Evolutionary conservation across 192 early-diverging fungal genomes (phyloP).

Genomic region (Podila clonocystis): DNA sequence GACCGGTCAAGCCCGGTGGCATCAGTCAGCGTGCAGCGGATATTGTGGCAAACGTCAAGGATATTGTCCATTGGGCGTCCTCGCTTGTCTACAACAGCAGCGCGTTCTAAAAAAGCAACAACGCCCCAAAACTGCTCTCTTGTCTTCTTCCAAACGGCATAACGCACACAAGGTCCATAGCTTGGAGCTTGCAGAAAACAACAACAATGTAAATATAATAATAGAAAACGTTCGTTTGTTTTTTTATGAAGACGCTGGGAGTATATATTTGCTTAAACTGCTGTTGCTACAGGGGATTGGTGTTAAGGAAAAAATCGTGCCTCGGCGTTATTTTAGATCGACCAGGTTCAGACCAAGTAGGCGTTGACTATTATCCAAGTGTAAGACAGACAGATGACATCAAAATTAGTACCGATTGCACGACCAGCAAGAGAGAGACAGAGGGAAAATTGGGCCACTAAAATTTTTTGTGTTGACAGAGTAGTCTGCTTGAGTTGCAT

Average conservation of each 20-base stretch:
- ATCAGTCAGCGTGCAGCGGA: conserved; percentile 42
- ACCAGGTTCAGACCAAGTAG: background rate
- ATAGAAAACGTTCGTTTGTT: background rate
- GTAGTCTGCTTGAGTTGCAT: background rate
- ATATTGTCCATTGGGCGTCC: conserved; percentile 56
- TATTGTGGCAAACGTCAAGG: conserved; percentile 45
- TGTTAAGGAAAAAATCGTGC: background rate
- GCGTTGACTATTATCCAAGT: background rate
- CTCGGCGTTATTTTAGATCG: background rate
- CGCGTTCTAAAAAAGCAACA: conserved; percentile 16
- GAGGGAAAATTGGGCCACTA: background rate
- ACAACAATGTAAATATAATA: background rate
- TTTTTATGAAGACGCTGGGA: background rate
- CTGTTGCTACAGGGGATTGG: background rate
- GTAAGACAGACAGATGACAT: background rate
- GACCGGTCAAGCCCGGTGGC: conserved; percentile 3
- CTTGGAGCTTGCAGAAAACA: too few species aligned
- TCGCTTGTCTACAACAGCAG: conserved; percentile 52
- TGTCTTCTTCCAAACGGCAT: too few species aligned
- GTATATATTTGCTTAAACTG: background rate
- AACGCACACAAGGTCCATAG: too few species aligned
- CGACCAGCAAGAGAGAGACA: background rate
- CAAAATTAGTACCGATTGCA: background rate
- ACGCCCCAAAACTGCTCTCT: background rate
- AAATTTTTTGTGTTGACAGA: too few species aligned